A percentile compares a stretch with the other conserved stretches of the same genome.
Conservation (phyloP, 345 rosid genomes). For the Citrus reticulata region DNA sequence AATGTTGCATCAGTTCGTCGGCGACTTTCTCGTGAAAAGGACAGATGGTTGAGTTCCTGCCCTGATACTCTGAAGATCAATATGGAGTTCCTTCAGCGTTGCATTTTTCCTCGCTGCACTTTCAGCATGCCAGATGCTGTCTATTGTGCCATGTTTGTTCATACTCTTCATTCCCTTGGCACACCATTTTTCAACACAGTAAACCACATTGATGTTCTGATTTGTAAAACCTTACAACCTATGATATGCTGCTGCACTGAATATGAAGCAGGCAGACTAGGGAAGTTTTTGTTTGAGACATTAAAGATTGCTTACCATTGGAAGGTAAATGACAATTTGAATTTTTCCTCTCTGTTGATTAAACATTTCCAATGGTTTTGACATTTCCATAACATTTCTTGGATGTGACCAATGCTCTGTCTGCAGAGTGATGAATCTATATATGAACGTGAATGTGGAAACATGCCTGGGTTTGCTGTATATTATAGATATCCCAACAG, state of each 20-base stretch:
- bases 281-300: constrained; percentile 90
- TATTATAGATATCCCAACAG: constrained; percentile 94
- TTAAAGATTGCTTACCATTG: constrained; percentile 92
- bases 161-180: constrained; percentile 94
- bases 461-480: constrained; percentile 99
- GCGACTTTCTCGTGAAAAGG: constrained; percentile 92
- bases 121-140: constrained; percentile 99
- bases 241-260: constrained; percentile 99
- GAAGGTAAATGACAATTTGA: constrained; percentile 55
- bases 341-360: not conserved
- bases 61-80: constrained; percentile 98
- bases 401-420: constrained; percentile 12
- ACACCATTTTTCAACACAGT: constrained; percentile 98
- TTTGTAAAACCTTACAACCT: constrained; percentile 96
- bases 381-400: constrained; percentile 1
- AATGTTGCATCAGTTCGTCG: constrained; percentile 88
- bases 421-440: constrained; percentile 90
- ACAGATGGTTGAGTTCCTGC: constrained; percentile 95
- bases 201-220: constrained; percentile 95
- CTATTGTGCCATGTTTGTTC: constrained; percentile 98
- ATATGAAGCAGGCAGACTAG: constrained; percentile 96
- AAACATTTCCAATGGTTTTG: not conserved
- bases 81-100: constrained; percentile 99
- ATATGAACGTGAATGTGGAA: constrained; percentile 94
- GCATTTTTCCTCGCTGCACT: constrained; percentile 98